A percentile compares a stretch with the other conserved stretches of the same genome.
These are phyloP conservation scores for Fraxinus angustifolia DNA, from an alignment of 305 asterid genomes.

Conservation along the genomic window DNA sequence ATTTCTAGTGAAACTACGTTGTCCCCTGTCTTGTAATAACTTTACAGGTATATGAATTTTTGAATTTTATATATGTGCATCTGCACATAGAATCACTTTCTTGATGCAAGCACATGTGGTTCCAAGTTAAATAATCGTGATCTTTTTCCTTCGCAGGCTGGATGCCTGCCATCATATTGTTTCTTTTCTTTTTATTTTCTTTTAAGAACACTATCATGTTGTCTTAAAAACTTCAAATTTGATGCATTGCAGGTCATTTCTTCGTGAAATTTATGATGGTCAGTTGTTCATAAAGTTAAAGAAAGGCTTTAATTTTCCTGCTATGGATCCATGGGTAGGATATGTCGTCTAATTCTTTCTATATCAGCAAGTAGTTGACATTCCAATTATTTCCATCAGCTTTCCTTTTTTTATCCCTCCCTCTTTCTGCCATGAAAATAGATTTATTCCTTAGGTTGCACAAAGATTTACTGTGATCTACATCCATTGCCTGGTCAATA, in stretches of 20 bases:
- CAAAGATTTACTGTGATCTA: background rate
- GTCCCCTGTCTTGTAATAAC: background rate
- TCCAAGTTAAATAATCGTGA: background rate
- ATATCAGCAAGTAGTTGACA: background rate
- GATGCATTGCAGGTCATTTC: conserved; percentile 59
- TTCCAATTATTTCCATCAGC: background rate
- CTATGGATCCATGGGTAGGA: conserved; percentile 98
- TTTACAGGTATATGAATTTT: background rate
- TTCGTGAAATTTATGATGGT: conserved; percentile 90
- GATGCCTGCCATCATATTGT: background rate
- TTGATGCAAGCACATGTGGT: background rate
- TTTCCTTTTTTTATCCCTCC: background rate
- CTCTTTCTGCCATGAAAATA: background rate
- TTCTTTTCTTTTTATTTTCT: background rate
- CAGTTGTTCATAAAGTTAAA: conserved; percentile 81
- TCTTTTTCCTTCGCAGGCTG: conserved; percentile 16
- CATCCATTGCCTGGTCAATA: background rate
- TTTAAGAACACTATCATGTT: background rate
- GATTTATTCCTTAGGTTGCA: conserved; percentile 10
- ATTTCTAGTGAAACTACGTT: background rate
- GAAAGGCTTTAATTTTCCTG: conserved; percentile 75
- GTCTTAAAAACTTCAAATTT: background rate
- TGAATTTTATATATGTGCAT: background rate
- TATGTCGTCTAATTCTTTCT: conserved; percentile 24
- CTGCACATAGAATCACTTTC: background rate